These are phyloP conservation scores for Pyrenula aspistea DNA, from an alignment of 495 filamentous ascomycete species.

Conservation along the genomic window DNA sequence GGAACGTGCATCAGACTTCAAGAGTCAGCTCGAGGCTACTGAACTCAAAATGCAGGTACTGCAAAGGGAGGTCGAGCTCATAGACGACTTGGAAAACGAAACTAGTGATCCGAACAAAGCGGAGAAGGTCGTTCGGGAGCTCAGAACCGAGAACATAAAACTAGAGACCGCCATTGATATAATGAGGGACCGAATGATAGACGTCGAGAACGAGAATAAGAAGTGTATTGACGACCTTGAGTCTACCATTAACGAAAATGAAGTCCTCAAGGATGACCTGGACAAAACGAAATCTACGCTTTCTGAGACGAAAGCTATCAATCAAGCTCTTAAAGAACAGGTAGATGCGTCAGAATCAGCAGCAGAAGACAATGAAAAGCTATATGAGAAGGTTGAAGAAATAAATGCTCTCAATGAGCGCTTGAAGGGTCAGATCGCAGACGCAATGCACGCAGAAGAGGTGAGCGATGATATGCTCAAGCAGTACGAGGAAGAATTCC, in stretches of 20 bases:
- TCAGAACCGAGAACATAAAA: too few species aligned
- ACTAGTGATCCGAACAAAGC: slow-evolving; percentile 66
- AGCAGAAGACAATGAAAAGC: background rate
- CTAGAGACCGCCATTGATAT: too few species aligned
- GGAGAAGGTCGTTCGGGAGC: too few species aligned
- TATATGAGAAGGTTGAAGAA: background rate
- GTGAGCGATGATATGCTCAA: slow-evolving; percentile 89
- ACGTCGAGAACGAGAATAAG: slow-evolving; percentile 68
- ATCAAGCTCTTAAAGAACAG: slow-evolving; percentile 83
- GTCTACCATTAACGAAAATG: slow-evolving; percentile 63
- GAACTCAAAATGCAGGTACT: slow-evolving; percentile 78
- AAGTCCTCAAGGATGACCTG: slow-evolving; percentile 57
- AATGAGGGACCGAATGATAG: too few species aligned
- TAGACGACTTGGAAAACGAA: slow-evolving; percentile 72
- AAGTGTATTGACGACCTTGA: slow-evolving; percentile 68
- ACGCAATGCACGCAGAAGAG: slow-evolving; percentile 69
- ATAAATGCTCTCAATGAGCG: slow-evolving; percentile 18
- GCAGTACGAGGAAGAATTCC: slow-evolving; percentile 73
- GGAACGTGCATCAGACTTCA: too few species aligned
- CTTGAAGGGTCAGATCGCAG: background rate
- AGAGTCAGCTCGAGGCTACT: too few species aligned
- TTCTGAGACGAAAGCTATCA: slow-evolving; percentile 55
- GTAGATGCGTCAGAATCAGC: slow-evolving; percentile 46
- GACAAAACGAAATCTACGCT: slow-evolving; percentile 59
- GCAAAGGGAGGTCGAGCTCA: slow-evolving; percentile 93